Evolutionary conservation across 2,329 filamentous ascomycete genomes (phyloP).

Genomic region (Fusarium paranaense): DNA sequence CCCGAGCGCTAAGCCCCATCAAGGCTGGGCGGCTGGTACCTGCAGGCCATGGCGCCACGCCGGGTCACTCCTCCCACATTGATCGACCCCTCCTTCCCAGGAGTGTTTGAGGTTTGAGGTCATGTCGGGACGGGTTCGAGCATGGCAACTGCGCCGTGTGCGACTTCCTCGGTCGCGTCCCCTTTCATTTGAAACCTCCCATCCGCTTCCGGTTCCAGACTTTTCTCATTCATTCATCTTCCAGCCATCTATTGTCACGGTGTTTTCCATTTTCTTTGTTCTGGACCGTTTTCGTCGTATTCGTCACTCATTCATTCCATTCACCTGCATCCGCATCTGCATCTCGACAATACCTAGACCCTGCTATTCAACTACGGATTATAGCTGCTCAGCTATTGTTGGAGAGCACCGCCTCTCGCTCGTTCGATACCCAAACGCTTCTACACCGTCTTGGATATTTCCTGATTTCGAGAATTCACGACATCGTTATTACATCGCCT

Average conservation of each 20-base stretch:
- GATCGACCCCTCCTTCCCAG: conserved; percentile 23
- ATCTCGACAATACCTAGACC: conserved; percentile 30
- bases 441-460: not conserved
- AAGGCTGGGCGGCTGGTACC: conserved; percentile 37
- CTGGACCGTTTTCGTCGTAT: conserved; percentile 30
- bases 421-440: not conserved
- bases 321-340: not conserved
- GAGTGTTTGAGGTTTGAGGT: conserved; percentile 27
- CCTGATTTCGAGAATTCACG: conserved; percentile 1
- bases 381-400: conserved; percentile 16
- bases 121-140: conserved; percentile 4
- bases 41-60: conserved; percentile 38
- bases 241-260: conserved; percentile 35
- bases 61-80: conserved; percentile 29
- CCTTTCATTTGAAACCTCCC: conserved; percentile 40
- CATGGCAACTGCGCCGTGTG: conserved; percentile 13
- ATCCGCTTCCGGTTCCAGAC: conserved; percentile 26
- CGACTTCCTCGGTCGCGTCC: conserved; percentile 19
- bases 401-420: not conserved
- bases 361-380: conserved; percentile 17
- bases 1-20: conserved; percentile 22
- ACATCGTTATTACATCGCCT: conserved; percentile 5
- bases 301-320: conserved; percentile 40
- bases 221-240: conserved; percentile 30
- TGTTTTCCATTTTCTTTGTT: conserved; percentile 15